Base-by-base conservation (phyloP, 73 alveolate species). In the Paramecium primaurelia region DNA sequence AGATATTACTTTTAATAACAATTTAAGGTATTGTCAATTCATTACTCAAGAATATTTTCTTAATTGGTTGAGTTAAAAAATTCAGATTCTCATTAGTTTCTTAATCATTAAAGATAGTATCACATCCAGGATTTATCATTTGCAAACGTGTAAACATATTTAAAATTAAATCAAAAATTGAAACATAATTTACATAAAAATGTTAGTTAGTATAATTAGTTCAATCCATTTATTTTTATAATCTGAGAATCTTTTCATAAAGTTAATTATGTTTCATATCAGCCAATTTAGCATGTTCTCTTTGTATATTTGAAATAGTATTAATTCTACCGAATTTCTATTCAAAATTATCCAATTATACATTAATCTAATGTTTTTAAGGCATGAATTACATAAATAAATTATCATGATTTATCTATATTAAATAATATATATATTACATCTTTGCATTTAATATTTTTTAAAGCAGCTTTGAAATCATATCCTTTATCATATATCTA, bases 21-120 rank as follows among this genome's bases (percentile, higher is more conserved):
- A 64, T 28, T 22, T 64, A 4, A 3, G 84, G 84, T 10, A 64
- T 64, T 64, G 84, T 34, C 12, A 64, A 32, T 64, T 64, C 84
- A 64, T 64, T 64, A 34, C 84, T 64, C 28, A 64, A 64, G 84
- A 64, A 64, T 25, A 64, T 64, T 64, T 64, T 64, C 47, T 64
- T 64, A 28, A 64, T 64, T 64, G 84, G 84, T 64, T 28, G 84
- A 32, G 84, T 64, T n/a, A 64, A 64, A 64, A 64, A 64, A 64
- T 28, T 28, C 25, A 64, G 26, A 34, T 64, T 30, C 22, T 75
- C 36, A 6, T 18, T 34, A 7, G 88, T 38, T 20, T 75, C 58
- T 75, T 75, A 75, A 40, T 75, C 58, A 36, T 38, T 42, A 4
- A 36, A 36, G 16, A 38, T 38, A 6, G 88, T 75, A 36, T 75